These are phyloP conservation scores for Zoysia pacifica DNA, from an alignment of 176 grass and related monocot genomes.

Conservation along the genomic window DNA sequence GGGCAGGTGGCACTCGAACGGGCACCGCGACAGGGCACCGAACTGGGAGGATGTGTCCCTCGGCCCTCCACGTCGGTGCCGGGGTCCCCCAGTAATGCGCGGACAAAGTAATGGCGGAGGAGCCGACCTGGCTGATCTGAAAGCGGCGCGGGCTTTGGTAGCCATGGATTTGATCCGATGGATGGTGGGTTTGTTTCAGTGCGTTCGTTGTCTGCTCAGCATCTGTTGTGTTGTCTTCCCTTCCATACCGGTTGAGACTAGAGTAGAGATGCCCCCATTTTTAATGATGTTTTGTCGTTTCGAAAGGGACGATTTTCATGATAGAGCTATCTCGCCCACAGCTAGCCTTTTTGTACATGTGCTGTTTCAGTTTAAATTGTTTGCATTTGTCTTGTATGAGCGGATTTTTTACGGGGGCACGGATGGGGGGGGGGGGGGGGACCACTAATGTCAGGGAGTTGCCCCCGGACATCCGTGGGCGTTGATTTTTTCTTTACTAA, in stretches of 20 bases:
- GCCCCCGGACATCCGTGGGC: no score
- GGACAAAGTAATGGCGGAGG: not conserved
- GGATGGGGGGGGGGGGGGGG: no score
- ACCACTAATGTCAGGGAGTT: no score
- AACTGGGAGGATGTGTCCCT: not conserved
- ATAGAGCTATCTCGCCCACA: no score
- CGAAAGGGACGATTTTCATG: no score
- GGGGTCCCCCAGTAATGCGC: not conserved
- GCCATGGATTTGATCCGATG: constrained; percentile 19
- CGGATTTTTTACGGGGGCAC: no score
- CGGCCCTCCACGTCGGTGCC: not conserved
- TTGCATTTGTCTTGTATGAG: no score
- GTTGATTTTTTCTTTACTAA: no score
- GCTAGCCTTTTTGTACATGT: no score
- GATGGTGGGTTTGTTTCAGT: not conserved
- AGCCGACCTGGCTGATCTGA: not conserved
- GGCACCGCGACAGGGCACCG: not conserved
- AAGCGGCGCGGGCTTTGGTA: not conserved
- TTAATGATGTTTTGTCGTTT: no score
- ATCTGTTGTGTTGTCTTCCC: not conserved
- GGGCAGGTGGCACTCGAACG: not conserved
- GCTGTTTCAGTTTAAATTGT: no score
- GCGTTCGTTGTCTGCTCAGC: not conserved
- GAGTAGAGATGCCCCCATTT: no score
- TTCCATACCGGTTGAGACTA: not conserved